These are phyloP conservation scores for Rhizophagus clarus DNA, from an alignment of 192 early-diverging fungal species.

Conservation along the genomic window DNA sequence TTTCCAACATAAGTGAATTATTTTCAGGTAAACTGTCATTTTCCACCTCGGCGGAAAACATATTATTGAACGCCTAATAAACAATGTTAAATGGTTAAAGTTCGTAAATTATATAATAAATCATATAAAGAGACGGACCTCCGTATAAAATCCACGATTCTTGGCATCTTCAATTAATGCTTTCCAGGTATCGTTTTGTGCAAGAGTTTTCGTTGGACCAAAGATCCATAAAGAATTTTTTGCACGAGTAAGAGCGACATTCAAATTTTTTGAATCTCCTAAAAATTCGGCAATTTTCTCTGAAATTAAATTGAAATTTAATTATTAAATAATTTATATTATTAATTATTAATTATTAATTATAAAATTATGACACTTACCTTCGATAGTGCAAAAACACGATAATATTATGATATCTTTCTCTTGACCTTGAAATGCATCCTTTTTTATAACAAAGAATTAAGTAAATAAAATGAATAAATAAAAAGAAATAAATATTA, in stretches of 20 bases:
- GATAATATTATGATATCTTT: conserved; percentile 88
- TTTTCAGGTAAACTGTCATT: background rate
- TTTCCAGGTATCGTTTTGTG: background rate
- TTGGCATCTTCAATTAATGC: background rate
- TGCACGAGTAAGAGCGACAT: conserved; percentile 94
- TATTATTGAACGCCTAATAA: background rate
- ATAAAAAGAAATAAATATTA: background rate
- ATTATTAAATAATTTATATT: background rate
- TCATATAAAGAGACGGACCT: background rate
- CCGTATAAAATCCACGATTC: background rate
- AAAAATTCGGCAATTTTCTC: conserved; percentile 59
- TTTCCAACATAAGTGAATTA: background rate
- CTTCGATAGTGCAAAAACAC: conserved; percentile 76
- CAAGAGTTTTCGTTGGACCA: conserved; percentile 71
- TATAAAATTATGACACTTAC: conserved; percentile 45
- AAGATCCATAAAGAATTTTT: conserved; percentile 87
- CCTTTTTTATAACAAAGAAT: conserved; percentile 34
- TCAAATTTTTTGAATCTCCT: conserved; percentile 88
- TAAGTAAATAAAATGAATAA: background rate
- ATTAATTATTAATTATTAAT: background rate
- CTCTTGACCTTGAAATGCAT: conserved; percentile 92
- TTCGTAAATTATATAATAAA: background rate
- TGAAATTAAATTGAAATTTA: conserved; percentile 6
- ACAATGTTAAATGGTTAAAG: background rate
- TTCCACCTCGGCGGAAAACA: background rate